Evolutionary conservation across 2,329 filamentous ascomycete species (phyloP), one percentile per base, ranked within the genome.

Genomic region (Ampelomyces quisqualis): DNA sequence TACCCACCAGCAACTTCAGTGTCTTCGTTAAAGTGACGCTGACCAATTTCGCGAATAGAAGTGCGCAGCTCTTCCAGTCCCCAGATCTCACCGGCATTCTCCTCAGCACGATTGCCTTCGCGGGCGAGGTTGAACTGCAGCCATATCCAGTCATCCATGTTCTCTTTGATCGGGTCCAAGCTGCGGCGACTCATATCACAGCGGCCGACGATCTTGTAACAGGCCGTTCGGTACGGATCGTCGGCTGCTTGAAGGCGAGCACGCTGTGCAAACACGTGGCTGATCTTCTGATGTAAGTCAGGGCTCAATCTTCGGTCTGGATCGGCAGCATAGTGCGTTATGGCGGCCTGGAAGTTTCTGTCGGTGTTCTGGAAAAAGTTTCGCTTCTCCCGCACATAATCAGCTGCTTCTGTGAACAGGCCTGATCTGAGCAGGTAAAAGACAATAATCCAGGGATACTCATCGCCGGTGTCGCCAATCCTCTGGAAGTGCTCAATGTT

Each of bases 191-290:
- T 73, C 43, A 84, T 70, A 49, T 85, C 81, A 60, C 81, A 84
- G 34, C 81, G 89, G 31, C 94, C 93, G 56, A 98, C 86, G 47
- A 98, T 84, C 76, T 98, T 97, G 77, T 97, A 97, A 68, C 93
- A 96, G 33, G 91, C 90, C 82, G 95, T 90, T 38, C 90, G 84
- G 73, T 94, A 98, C 18, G 93, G 93, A 65, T 98, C 93, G 1
- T 88, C 87, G 62, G 90, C 88, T 1, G 88, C 87, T 1, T 88
- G 88, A 58, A 94, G 88, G 51, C 88, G 85, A 18, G 84, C 80
- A 31, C 90, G 84, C 65, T 94, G 88, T 36, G 86, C 86, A 69
- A 94, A 96, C 63, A 96, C 90, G 49, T 86, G 88, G 55, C 86
- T 87, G 70, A 95, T 95, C 49, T 88, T 86, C 54, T 90, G 87